These are phyloP conservation scores for Paraglomus brasilianum DNA, from an alignment of 192 early-diverging fungal genomes.

Conservation along the genomic window DNA sequence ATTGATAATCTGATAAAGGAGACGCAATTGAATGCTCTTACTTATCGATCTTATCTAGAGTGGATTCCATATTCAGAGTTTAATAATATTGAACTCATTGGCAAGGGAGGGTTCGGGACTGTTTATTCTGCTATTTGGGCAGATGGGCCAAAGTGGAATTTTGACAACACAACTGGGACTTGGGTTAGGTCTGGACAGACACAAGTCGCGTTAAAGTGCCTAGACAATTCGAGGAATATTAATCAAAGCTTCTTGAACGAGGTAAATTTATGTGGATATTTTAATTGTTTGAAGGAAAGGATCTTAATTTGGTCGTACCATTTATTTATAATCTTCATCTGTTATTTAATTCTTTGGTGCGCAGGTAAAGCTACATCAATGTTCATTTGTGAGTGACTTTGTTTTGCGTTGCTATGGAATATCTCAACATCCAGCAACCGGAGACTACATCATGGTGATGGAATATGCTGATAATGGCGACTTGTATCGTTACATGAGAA, in stretches of 20 bases:
- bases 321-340: too few relatives aligned
- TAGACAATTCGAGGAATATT: slow-evolving; percentile 4
- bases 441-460: too few relatives aligned
- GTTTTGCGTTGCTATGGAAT: too few relatives aligned
- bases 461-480: too few relatives aligned
- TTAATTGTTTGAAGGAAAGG: too few relatives aligned
- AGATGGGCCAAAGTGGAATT: background rate
- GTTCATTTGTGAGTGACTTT: too few relatives aligned
- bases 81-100: background rate
- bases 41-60: background rate
- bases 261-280: background rate
- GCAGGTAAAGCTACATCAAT: too few relatives aligned
- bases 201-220: background rate
- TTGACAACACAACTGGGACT: background rate
- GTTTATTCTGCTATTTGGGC: background rate
- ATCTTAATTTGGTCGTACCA: too few relatives aligned
- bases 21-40: slow-evolving; percentile 16
- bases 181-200: background rate
- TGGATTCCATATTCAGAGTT: slow-evolving; percentile 9
- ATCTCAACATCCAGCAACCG: too few relatives aligned
- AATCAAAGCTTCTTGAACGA: background rate
- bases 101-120: background rate
- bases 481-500: too few relatives aligned
- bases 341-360: too few relatives aligned
- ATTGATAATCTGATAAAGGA: slow-evolving; percentile 21